phyloP scores from a whole-genome alignment of 192 early-diverging fungal species.

The Piromyces sp. region DNA sequence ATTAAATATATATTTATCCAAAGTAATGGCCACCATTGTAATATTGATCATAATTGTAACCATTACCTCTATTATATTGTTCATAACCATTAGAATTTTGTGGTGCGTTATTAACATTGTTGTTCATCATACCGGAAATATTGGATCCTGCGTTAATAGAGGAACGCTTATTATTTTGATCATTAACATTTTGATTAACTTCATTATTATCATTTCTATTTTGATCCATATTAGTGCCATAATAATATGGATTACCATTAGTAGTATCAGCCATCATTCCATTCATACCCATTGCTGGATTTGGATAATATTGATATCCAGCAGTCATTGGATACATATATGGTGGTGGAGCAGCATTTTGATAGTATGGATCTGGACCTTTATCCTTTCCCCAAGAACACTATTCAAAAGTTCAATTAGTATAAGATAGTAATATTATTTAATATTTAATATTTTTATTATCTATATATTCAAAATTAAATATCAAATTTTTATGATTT shows the following conservation, averaged over 20 bases:
- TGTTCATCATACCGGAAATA: neutral
- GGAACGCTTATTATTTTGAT: neutral
- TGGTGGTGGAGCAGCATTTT: neutral
- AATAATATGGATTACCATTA: neutral
- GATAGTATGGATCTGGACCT: conserved; percentile 21
- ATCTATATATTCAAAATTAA: too few relatives aligned
- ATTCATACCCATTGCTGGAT: neutral
- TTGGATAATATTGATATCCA: neutral
- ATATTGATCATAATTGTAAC: neutral
- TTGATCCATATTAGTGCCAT: neutral
- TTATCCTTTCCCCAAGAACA: conserved; percentile 83
- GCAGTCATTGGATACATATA: neutral
- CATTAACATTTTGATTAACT: neutral
- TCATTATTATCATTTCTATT: neutral
- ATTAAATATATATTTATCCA: neutral
- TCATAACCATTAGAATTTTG: neutral
- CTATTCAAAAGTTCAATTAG: conserved; percentile 5
- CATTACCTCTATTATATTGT: neutral
- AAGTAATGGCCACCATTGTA: neutral
- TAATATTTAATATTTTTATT: too few relatives aligned
- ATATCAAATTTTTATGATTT: neutral
- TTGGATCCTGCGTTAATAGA: neutral
- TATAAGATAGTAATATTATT: too few relatives aligned
- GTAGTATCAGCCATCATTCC: neutral
- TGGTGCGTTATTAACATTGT: neutral